Base-by-base conservation (phyloP, 2,329 filamentous ascomycete genomes). In the Hypoxylon sp. region DNA sequence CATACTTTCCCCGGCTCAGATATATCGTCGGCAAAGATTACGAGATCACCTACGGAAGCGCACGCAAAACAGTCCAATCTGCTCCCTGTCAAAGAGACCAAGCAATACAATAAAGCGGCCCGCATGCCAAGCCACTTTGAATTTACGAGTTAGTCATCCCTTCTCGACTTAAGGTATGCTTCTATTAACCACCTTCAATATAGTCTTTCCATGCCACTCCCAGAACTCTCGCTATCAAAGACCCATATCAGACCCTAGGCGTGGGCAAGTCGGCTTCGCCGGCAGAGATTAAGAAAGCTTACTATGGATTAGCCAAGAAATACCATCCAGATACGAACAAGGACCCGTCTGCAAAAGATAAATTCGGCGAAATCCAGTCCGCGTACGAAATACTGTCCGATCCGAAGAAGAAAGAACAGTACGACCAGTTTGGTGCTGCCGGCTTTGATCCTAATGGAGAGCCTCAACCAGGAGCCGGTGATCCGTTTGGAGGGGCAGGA, bases 311-410 rank as follows among this genome's bases (percentile, higher is more conserved):
- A 63, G 96, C 96, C 19, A 99, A 99, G 81, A 99, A 98, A 77
- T 99, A 89, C 78, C 96, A 99, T 75, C 96, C 96, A 7, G 96
- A 99, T 78, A 98, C 96, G 34, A 99, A 98, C 84, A 98, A 98
- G 79, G 96, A 98, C 73, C 79, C 92, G 2, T 86, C 84, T n/a
- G 94, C 96, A 34, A 98, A 98, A 78, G 96, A 98, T 74, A 95
- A 92, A 74, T 99, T 99, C 75, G 87, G 90, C 69, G 95, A 97
- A 73, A 93, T 96, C 58, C 96, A 99, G 79, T 88, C 91, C 30
- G 93, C 96, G 23, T 99, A 99, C 80, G 96, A 99, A 79, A 85
- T 97, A 43, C 84, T 99, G 6, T 96, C 93, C 48, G 96, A 99
- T 76, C 86, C 94, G 3, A 90, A 97, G 80, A 99, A 98, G 86